These are phyloP conservation scores for Rickenella mellea DNA, from an alignment of 768 basidiomycete genomes.

Conservation along the genomic window DNA sequence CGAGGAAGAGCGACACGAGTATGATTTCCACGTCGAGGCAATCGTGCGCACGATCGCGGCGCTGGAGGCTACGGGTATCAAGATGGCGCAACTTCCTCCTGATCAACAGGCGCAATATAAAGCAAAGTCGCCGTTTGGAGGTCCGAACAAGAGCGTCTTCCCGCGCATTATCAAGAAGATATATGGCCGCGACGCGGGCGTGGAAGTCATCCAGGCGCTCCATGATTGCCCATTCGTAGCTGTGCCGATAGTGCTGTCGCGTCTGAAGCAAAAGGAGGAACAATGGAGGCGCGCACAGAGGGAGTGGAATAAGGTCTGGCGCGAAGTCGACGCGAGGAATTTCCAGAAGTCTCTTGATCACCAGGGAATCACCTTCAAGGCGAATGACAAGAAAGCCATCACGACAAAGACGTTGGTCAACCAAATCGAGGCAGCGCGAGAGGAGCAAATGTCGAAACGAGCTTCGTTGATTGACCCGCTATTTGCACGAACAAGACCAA, in stretches of 20 bases:
- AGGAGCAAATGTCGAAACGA: conserved; percentile 71
- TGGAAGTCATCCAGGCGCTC: conserved; percentile 78
- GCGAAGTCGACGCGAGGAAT: conserved; percentile 91
- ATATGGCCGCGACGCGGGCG: conserved; percentile 78
- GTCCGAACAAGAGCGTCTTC: conserved; percentile 82
- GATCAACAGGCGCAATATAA: conserved; percentile 80
- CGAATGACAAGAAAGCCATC: conserved; percentile 78
- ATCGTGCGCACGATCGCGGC: conserved; percentile 83
- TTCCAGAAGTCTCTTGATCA: conserved; percentile 91
- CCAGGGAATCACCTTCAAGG: conserved; percentile 85
- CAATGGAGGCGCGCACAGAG: conserved; percentile 97
- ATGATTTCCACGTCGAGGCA: conserved; percentile 97
- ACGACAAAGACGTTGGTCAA: conserved; percentile 67
- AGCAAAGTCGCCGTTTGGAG: conserved; percentile 82
- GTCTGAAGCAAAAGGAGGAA: conserved; percentile 93
- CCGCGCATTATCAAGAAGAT: conserved; percentile 95
- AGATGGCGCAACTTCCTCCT: conserved; percentile 65
- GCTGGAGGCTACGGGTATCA: conserved; percentile 85
- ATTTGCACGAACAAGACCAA: conserved; percentile 49
- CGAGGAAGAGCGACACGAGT: conserved; percentile 98
- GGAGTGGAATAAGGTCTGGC: conserved; percentile 99
- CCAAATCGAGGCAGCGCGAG: conserved; percentile 78
- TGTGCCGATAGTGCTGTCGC: conserved; percentile 79
- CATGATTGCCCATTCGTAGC: conserved; percentile 87
- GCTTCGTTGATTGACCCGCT: conserved; percentile 48